These are phyloP conservation scores for Ligustrum vulgare DNA, from an alignment of 257 asterid species.

Conservation along the genomic window DNA sequence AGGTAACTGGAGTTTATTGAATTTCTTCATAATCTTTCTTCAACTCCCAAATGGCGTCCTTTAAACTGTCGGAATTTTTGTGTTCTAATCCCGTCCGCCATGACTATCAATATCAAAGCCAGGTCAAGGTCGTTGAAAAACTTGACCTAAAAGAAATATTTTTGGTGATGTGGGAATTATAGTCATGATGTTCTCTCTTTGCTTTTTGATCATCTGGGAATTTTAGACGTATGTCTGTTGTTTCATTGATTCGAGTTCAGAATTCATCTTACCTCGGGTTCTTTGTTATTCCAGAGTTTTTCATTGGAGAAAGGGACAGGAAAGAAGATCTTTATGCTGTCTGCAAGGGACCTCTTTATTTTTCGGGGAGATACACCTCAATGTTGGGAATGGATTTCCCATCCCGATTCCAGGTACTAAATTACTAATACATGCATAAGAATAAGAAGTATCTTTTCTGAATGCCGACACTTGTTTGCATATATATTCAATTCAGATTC, in stretches of 20 bases:
- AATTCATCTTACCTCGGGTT: constrained; percentile 24
- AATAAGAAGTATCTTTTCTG: no score
- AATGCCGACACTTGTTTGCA: constrained; percentile 23
- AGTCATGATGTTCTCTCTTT: no score
- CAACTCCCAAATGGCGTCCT: no score
- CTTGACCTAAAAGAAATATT: no score
- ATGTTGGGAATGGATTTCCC: constrained; percentile 64
- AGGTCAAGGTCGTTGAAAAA: no score
- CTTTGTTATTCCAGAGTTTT: constrained; percentile 54
- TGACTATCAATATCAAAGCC: no score
- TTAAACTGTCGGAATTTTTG: no score
- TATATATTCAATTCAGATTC: constrained; percentile 36
- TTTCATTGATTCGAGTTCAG: not conserved
- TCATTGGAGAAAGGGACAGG: constrained; percentile 66
- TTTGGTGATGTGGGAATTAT: no score
- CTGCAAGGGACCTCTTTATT: constrained; percentile 60
- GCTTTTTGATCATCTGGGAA: not conserved
- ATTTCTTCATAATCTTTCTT: no score
- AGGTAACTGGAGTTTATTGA: constrained; percentile 37
- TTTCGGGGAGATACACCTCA: constrained; percentile 58
- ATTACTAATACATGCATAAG: no score
- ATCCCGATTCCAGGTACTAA: constrained; percentile 18
- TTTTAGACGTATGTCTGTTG: not conserved
- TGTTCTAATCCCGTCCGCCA: no score
- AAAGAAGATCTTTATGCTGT: constrained; percentile 68